Evolutionary conservation across 129 eudicot genomes (phyloP).

Genomic region (Tagetes erecta): DNA sequence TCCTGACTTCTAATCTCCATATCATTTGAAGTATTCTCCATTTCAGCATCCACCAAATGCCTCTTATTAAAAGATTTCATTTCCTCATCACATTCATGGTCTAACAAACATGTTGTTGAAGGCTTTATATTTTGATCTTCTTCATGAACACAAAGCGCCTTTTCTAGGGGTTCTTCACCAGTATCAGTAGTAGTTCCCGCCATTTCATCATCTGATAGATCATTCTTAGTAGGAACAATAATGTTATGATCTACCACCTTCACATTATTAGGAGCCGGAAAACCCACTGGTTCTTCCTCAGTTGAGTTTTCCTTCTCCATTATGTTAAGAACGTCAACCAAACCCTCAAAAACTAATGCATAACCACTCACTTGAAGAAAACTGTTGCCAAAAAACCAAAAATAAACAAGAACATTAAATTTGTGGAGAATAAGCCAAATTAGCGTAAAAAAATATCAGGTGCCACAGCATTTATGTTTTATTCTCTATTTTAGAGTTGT

Average conservation of each 20-base stretch:
- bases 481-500: conserved; percentile 1
- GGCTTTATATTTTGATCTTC: not conserved
- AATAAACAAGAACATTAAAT: conserved; percentile 6
- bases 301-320: conserved; percentile 42
- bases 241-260: conserved; percentile 18
- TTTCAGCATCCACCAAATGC: conserved; percentile 12
- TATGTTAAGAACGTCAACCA: conserved; percentile 19
- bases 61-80: conserved; percentile 18
- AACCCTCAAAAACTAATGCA: conserved; percentile 28
- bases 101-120: conserved; percentile 6
- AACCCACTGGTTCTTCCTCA: conserved; percentile 25
- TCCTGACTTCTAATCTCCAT: conserved; percentile 24
- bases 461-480: not conserved
- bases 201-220: conserved; percentile 17
- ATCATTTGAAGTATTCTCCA: conserved; percentile 17
- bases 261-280: conserved; percentile 24
- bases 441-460: not conserved
- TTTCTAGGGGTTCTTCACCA: conserved; percentile 8
- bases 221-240: conserved; percentile 9
- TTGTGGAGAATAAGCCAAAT: conserved; percentile 5
- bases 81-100: conserved; percentile 22
- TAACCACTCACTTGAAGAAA: conserved; percentile 20
- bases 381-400: conserved; percentile 20
- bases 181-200: conserved; percentile 8
- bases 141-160: conserved; percentile 7